Conservation (phyloP, 225 moss, liverwort and hornwort species). For the Sphagnum tenellum region DNA sequence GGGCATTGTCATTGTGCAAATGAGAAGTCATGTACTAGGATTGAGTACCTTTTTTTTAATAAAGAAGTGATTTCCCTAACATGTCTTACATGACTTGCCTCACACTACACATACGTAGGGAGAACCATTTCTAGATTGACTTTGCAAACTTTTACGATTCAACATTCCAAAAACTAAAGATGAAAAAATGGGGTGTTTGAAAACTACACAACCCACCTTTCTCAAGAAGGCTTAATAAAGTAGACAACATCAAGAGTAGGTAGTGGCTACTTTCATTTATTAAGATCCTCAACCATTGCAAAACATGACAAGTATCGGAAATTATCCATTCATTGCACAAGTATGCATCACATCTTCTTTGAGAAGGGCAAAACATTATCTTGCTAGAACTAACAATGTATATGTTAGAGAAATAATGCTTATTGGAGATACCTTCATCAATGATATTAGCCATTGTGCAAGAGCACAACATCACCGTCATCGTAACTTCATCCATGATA, state of each 20-base stretch:
- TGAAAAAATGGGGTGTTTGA: too few species aligned
- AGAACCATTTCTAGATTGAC: too few species aligned
- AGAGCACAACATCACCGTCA: conserved; percentile 83
- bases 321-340: background rate
- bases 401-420: background rate
- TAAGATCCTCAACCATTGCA: conserved; percentile 85
- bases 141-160: background rate
- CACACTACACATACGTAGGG: conserved; percentile 33
- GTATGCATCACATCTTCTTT: background rate
- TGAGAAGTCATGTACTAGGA: too few species aligned
- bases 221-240: conserved; percentile 68
- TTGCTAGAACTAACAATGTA: background rate
- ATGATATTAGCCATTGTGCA: conserved; percentile 94
- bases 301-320: background rate
- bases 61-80: conserved; percentile 66
- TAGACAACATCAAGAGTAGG: conserved; percentile 84
- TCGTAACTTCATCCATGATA: conserved; percentile 85
- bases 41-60: conserved; percentile 49
- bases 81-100: conserved; percentile 68
- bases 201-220: conserved; percentile 36
- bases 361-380: too few species aligned
- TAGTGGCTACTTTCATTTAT: conserved; percentile 71
- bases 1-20: too few species aligned
- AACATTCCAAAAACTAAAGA: background rate
- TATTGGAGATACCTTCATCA: conserved; percentile 94